Conservation (phyloP, 2,329 filamentous ascomycete genomes). For the Thermoascus crustaceus region DNA sequence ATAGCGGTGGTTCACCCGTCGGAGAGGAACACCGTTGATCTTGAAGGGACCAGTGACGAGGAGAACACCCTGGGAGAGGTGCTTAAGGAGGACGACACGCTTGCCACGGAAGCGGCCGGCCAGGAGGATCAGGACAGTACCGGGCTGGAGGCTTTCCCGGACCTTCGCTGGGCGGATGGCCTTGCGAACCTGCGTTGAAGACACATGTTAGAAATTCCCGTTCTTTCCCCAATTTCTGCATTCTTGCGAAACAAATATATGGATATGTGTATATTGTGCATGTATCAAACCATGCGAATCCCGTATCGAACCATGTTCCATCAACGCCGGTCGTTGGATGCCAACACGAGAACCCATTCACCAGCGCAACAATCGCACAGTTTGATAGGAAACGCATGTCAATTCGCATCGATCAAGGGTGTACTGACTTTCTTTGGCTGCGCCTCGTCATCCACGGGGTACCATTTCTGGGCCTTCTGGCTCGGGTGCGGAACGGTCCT, state of each 20-base stretch:
- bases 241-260: slow-evolving; percentile 13
- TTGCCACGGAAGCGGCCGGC: slow-evolving; percentile 99
- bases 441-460: slow-evolving; percentile 86
- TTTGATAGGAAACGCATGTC: slow-evolving; percentile 12
- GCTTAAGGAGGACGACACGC: slow-evolving; percentile 98
- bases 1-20: slow-evolving; percentile 54
- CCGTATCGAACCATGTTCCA: slow-evolving; percentile 16
- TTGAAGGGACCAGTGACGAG: slow-evolving; percentile 99
- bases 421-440: slow-evolving; percentile 87
- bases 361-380: slow-evolving; percentile 22
- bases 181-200: slow-evolving; percentile 73
- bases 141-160: slow-evolving; percentile 83
- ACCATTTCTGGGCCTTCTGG: slow-evolving; percentile 98
- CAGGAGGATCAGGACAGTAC: slow-evolving; percentile 96
- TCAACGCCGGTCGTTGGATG: slow-evolving; percentile 13
- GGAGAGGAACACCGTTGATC: slow-evolving; percentile 97
- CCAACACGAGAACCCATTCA: slow-evolving; percentile 8
- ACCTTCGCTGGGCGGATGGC: slow-evolving; percentile 77
- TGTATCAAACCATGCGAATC: no score
- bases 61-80: slow-evolving; percentile 93
- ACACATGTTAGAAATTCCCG: slow-evolving; percentile 18
- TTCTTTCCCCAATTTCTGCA: slow-evolving; percentile 8
- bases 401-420: slow-evolving; percentile 14
- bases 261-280: no score
- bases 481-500: slow-evolving; percentile 77